Percentiles rank a stretch among this genome's conserved stretches.
Evolutionary conservation across 495 filamentous ascomycete species (phyloP).

Genomic region (Bombardia bombarda): DNA sequence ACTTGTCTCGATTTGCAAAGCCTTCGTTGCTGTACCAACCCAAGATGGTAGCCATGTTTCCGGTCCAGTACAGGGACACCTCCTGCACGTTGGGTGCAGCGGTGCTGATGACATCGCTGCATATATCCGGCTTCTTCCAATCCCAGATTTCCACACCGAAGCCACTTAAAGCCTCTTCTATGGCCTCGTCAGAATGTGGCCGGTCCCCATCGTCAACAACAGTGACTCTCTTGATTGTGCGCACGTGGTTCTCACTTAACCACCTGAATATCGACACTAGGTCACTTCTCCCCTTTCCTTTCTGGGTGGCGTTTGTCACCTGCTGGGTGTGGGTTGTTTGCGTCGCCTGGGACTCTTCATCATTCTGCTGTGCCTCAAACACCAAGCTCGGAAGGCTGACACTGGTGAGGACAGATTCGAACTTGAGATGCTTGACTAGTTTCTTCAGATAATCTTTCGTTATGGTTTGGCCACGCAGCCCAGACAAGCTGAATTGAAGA

Average conservation of each 20-base stretch:
- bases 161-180: slow-evolving; percentile 21
- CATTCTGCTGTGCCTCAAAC: too few species aligned
- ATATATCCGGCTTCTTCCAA: slow-evolving; percentile 31
- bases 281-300: slow-evolving; percentile 17
- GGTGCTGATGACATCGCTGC: slow-evolving; percentile 22
- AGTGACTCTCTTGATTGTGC: slow-evolving; percentile 22
- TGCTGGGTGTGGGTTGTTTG: slow-evolving; percentile 4
- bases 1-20: too few species aligned
- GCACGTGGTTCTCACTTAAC: slow-evolving; percentile 15
- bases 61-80: slow-evolving; percentile 12
- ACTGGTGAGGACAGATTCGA: slow-evolving; percentile 27
- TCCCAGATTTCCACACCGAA: slow-evolving; percentile 28
- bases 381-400: slow-evolving; percentile 17
- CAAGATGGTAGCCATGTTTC: slow-evolving; percentile 21
- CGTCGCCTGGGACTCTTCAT: slow-evolving; percentile 7
- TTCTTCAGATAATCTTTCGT: slow-evolving; percentile 11
- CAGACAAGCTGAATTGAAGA: slow-evolving; percentile 23
- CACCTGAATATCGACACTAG: slow-evolving; percentile 18
- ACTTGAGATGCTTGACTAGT: slow-evolving; percentile 16
- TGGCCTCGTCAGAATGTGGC: slow-evolving; percentile 27
- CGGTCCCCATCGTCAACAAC: slow-evolving; percentile 21
- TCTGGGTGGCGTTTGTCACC: background rate
- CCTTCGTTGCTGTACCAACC: slow-evolving; percentile 15
- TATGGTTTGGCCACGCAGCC: slow-evolving; percentile 8
- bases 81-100: slow-evolving; percentile 18